These are phyloP conservation scores for Geotrichum europaeum DNA, from an alignment of 1,139 yeast species.

Conservation along the genomic window DNA sequence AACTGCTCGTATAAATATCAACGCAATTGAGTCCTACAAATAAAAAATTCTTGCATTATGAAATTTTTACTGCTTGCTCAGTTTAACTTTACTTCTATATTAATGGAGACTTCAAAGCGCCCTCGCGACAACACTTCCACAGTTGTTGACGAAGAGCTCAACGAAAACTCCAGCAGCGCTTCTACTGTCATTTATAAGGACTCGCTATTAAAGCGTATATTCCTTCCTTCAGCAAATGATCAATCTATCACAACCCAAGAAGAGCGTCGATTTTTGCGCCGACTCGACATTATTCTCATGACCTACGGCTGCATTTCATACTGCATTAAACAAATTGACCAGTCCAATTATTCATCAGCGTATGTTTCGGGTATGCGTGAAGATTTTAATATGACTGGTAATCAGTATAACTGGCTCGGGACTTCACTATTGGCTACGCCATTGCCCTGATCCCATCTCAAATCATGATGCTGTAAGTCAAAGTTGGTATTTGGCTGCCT, in stretches of 20 bases:
- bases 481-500: conserved; percentile 45
- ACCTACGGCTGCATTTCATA: conserved; percentile 7
- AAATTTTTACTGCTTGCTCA: neutral
- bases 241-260: neutral
- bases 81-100: too few relatives aligned
- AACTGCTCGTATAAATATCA: neutral
- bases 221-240: neutral
- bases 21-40: neutral
- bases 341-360: conserved; percentile 39
- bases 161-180: too few relatives aligned
- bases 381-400: conserved; percentile 45
- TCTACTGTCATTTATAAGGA: neutral
- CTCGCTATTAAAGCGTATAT: neutral
- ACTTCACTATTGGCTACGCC: conserved; percentile 47
- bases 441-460: conserved; percentile 52
- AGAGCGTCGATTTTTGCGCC: neutral
- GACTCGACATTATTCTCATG: conserved; percentile 4
- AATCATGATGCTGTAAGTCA: conserved; percentile 44
- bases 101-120: too few relatives aligned
- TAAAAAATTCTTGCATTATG: neutral
- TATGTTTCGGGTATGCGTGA: conserved; percentile 61
- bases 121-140: too few relatives aligned
- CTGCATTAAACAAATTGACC: conserved; percentile 27
- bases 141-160: too few relatives aligned
- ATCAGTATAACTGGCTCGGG: conserved; percentile 50